Percentiles rank a stretch among this genome's conserved stretches.
phyloP scores from a whole-genome alignment of 352 stramenopile species.

The Phytopythium cucurbitacearum region DNA sequence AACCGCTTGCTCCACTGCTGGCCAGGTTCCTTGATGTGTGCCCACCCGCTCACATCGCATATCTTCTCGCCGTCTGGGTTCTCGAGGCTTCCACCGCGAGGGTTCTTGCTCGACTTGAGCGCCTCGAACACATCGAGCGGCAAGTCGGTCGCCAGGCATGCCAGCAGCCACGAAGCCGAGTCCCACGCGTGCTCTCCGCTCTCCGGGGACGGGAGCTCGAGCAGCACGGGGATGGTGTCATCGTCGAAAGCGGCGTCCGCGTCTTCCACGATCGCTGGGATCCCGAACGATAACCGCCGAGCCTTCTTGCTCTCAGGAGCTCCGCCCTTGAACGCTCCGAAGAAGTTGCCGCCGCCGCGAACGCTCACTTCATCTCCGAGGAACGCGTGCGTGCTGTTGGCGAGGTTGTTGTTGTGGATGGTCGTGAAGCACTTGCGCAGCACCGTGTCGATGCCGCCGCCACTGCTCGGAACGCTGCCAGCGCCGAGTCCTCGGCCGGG shows the following conservation, averaged over 20 bases:
- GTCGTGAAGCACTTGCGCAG: conserved; percentile 86
- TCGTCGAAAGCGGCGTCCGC: conserved; percentile 18
- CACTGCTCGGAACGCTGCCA: conserved; percentile 6
- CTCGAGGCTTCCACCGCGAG: conserved; percentile 1
- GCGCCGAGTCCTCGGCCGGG: not conserved
- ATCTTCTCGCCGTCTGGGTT: conserved; percentile 1
- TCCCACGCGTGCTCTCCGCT: conserved; percentile 40
- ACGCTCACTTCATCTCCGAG: conserved; percentile 85
- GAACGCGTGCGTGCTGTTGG: conserved; percentile 83
- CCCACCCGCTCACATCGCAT: conserved; percentile 30
- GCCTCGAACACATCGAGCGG: conserved; percentile 54
- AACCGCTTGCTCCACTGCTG: conserved; percentile 67
- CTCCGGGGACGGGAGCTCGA: conserved; percentile 20
- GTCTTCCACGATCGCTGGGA: conserved; percentile 69
- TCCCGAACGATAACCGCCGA: conserved; percentile 52
- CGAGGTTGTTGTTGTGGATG: conserved; percentile 82
- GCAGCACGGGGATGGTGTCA: conserved; percentile 34
- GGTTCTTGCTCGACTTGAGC: conserved; percentile 17
- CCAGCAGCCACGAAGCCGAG: conserved; percentile 56
- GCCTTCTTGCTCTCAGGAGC: conserved; percentile 6
- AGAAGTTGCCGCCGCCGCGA: conserved; percentile 51
- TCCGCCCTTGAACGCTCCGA: not conserved
- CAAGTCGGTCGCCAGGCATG: conserved; percentile 58
- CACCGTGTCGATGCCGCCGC: conserved; percentile 51
- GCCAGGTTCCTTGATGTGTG: conserved; percentile 57